phyloP scores from a whole-genome alignment of 768 basidiomycete genomes.

The Lactarius pseudohatsudake region DNA sequence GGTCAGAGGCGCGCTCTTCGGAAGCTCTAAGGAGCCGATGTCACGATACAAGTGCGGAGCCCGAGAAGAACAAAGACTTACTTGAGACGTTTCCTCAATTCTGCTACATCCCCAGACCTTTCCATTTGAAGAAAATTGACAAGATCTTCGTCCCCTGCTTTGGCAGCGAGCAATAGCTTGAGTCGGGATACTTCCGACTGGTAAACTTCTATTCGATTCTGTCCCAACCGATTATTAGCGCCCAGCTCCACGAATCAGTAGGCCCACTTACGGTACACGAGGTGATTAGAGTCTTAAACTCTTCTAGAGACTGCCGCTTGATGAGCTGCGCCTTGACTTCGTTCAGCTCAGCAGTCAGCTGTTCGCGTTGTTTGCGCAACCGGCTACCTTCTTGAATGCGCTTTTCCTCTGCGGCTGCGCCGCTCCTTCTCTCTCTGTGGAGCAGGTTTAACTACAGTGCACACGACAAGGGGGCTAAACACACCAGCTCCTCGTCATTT shows the following conservation, averaged over 20 bases:
- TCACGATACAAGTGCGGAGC: constrained; percentile 3
- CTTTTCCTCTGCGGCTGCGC: constrained; percentile 21
- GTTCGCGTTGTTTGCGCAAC: constrained; percentile 28
- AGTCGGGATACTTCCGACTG: constrained; percentile 71
- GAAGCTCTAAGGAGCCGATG: constrained; percentile 44
- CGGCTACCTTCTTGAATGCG: constrained; percentile 26
- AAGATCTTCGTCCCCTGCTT: constrained; percentile 67
- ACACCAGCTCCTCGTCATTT: constrained; percentile 21
- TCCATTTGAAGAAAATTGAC: constrained; percentile 66
- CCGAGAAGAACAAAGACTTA: constrained; percentile 37
- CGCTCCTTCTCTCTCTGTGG: constrained; percentile 23
- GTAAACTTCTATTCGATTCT: constrained; percentile 74
- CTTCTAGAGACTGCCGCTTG: constrained; percentile 26
- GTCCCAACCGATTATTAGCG: constrained; percentile 10
- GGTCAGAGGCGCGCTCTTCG: constrained; percentile 48
- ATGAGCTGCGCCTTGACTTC: constrained; percentile 28
- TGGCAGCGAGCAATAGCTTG: constrained; percentile 75
- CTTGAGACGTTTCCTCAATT: constrained; percentile 55
- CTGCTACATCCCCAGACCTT: constrained; percentile 48
- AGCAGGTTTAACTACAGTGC: neutral
- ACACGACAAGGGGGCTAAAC: neutral
- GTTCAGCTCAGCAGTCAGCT: constrained; percentile 23
- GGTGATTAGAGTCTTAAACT: constrained; percentile 22
- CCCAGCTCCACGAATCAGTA: neutral
- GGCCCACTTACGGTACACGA: constrained; percentile 18